Base-by-base conservation (phyloP, 371 early-diverging fungal species). In the Blyttiomyces sp. region DNA sequence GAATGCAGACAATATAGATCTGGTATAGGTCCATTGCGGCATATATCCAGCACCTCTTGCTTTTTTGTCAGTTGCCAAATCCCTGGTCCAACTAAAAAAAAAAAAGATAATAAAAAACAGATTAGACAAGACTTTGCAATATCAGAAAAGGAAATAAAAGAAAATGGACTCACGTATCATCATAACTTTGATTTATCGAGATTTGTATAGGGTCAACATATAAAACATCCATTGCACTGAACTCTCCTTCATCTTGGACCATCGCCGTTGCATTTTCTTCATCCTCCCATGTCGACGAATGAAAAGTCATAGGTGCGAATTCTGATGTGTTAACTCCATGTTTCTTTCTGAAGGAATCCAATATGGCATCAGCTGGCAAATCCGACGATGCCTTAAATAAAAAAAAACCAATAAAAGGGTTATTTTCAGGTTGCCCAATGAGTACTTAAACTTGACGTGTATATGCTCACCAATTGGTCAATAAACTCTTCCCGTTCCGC, bases 191-290 rank as follows among this genome's bases (percentile, higher is more conserved):
- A 28, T 23, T 33, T 5, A 70, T 46, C n/a, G 39, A 23, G 43
- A 62, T 54, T 23, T 59, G 43, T 2, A 54, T 17, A 2, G 63
- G 54, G 23, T 61, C 63, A 24, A 16, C 39, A 53, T 73, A 73
- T 21, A 51, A 45, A 43, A 61, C 48, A 53, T 73, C 74, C 56
- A 69, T 57, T 23, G 74, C 63, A 43, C 70, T 68, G 49, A 73
- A 69, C n/a, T 32, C 51, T 21, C 30, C 34, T 17, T 52, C 31
- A 7, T 65, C 70, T 17, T 59, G 59, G 28, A 26, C 55, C 13
- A 9, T 2, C 17, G 32, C 45, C 23, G 46, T 42, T 16, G 43
- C 58, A 0, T 54, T 60, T 23, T 34, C 49, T 11, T 11, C 54
- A 33, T 36, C 57, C 32, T 24, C 60, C 49, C 19, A 58, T 28